These are phyloP conservation scores for Backusella tarrabulga DNA, from an alignment of 192 early-diverging fungal species.

Conservation along the genomic window DNA sequence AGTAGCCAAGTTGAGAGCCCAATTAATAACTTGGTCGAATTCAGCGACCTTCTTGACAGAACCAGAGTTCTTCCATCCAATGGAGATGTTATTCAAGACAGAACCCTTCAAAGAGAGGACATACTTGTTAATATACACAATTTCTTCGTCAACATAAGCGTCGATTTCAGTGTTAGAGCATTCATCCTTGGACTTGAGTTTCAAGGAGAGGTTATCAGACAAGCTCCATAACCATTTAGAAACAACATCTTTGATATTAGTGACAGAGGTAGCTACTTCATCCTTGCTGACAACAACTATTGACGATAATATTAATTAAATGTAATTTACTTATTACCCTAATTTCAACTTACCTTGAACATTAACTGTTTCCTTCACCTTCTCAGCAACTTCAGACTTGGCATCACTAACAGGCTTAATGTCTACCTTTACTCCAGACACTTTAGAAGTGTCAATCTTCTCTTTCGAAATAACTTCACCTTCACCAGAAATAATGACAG, in stretches of 20 bases:
- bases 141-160: conserved; percentile 3
- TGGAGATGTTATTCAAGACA: not conserved
- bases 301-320: not conserved
- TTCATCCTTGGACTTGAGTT: not conserved
- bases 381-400: not conserved
- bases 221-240: not conserved
- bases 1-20: not conserved
- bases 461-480: not conserved
- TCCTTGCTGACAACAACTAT: not conserved
- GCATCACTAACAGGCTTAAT: not conserved
- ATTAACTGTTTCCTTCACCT: not conserved
- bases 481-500: not conserved
- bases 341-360: not conserved
- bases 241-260: not conserved
- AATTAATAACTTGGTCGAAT: not conserved
- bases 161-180: conserved; percentile 3
- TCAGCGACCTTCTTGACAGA: conserved; percentile 4
- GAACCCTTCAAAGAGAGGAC: not conserved
- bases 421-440: not conserved
- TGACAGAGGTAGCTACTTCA: not conserved
- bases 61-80: not conserved
- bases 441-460: not conserved
- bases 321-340: not conserved
- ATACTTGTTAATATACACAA: not conserved
- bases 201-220: not conserved